A percentile compares a stretch with the other conserved stretches of the same genome.
Conservation (phyloP, 768 basidiomycete genomes). For the Serendipita sp. region DNA sequence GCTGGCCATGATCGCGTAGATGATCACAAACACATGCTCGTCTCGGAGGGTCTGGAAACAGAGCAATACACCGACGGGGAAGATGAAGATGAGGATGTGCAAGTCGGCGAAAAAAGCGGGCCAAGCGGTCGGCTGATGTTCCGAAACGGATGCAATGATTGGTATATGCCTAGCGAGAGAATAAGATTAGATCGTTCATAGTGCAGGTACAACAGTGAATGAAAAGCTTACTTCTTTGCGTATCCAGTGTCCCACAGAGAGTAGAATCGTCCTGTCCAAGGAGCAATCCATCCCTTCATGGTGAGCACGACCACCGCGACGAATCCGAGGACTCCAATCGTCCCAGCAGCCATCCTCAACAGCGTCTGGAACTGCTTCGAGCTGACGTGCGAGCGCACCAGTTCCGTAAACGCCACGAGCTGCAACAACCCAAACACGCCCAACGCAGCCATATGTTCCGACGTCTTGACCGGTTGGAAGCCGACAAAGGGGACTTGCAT, state of each 20-base stretch:
- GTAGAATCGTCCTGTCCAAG: constrained; percentile 99
- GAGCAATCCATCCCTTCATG: constrained; percentile 88
- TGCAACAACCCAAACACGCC: constrained; percentile 96
- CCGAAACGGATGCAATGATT: constrained; percentile 97
- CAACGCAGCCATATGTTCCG: constrained; percentile 97
- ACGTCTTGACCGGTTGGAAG: constrained; percentile 94
- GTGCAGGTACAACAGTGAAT: constrained; percentile 10
- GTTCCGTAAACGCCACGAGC: constrained; percentile 83
- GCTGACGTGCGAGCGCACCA: constrained; percentile 77
- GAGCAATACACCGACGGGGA: constrained; percentile 89
- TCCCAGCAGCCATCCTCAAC: constrained; percentile 51
- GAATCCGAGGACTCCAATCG: constrained; percentile 55
- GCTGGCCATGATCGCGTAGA: constrained; percentile 88
- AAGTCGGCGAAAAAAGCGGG: constrained; percentile 99
- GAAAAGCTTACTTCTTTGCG: constrained; percentile 85
- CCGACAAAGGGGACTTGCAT: constrained; percentile 99
- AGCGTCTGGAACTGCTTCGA: constrained; percentile 85
- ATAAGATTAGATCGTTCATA: constrained; percentile 11
- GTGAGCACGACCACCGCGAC: constrained; percentile 66
- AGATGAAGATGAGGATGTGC: constrained; percentile 91
- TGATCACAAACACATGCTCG: constrained; percentile 96
- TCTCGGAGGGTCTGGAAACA: constrained; percentile 92
- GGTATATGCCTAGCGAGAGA: constrained; percentile 66
- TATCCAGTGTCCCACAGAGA: constrained; percentile 99
- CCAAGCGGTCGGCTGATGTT: constrained; percentile 99